Conservation (phyloP, 441 rosid species). For the Euphorbia celastroides region DNA sequence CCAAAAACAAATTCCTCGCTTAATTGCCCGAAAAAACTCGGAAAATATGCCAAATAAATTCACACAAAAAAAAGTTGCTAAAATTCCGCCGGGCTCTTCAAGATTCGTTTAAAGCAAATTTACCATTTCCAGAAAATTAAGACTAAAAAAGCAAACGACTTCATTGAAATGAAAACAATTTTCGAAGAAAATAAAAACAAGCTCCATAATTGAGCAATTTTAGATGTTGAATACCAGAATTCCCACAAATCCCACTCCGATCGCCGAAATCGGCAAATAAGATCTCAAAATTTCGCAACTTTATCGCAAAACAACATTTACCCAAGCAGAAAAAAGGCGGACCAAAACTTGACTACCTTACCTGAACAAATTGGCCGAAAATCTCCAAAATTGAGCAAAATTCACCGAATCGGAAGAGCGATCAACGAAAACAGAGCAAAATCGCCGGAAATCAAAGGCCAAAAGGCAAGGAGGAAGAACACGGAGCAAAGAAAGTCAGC, state of each 20-base stretch:
- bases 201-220: conserved; percentile 2
- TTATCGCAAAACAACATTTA: conserved; percentile 5
- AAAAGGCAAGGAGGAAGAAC: conserved; percentile 5
- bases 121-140: conserved; percentile 21
- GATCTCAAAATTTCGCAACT: conserved; percentile 12
- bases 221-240: conserved; percentile 11
- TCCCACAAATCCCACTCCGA: conserved; percentile 24
- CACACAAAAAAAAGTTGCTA: neutral
- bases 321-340: neutral
- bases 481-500: conserved; percentile 37
- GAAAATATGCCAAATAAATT: neutral
- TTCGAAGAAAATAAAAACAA: neutral
- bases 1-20: conserved; percentile 29
- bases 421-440: conserved; percentile 3
- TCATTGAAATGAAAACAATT: neutral
- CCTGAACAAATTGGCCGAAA: conserved; percentile 19
- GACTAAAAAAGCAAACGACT: neutral
- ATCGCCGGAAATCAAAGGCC: neutral
- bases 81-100: neutral
- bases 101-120: conserved; percentile 17
- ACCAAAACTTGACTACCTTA: neutral
- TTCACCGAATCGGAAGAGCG: neutral
- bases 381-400: conserved; percentile 17
- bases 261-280: conserved; percentile 6
- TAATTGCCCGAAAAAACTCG: conserved; percentile 14